phyloP scores from a whole-genome alignment of 768 basidiomycete genomes.

The Tricholoma saponaceum region DNA sequence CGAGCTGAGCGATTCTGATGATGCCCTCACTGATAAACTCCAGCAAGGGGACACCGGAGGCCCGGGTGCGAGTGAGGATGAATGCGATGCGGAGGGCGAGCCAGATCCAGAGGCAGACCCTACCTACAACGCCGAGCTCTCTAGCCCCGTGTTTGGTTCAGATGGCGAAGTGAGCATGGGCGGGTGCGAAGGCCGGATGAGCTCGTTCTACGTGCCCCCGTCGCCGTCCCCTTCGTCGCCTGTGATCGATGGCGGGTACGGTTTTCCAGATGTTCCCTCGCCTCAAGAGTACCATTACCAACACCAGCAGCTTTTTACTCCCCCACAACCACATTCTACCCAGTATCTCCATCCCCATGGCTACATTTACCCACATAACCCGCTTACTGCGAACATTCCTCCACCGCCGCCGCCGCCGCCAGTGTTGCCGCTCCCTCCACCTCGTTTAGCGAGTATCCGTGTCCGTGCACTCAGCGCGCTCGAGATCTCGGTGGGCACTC shows the following conservation, averaged over 20 bases:
- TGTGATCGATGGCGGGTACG: neutral
- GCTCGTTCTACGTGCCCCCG: constrained; percentile 27
- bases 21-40: constrained; percentile 5
- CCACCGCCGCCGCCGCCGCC: neutral
- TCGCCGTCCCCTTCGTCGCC: neutral
- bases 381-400: neutral
- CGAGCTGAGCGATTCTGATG: constrained; percentile 14
- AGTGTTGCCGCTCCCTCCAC: neutral
- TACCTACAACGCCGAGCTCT: constrained; percentile 34
- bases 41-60: neutral
- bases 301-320: neutral
- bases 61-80: neutral
- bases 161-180: neutral
- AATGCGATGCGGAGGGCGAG: constrained; percentile 27
- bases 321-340: neutral
- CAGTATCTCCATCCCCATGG: neutral
- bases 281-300: neutral
- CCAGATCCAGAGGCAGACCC: constrained; percentile 33
- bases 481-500: neutral
- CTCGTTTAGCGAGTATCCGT: neutral
- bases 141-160: constrained; percentile 15
- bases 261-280: neutral
- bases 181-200: constrained; percentile 9
- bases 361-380: neutral
- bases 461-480: neutral